Conservation (phyloP, 2,329 filamentous ascomycete species). For the Capronia coronata region DNA sequence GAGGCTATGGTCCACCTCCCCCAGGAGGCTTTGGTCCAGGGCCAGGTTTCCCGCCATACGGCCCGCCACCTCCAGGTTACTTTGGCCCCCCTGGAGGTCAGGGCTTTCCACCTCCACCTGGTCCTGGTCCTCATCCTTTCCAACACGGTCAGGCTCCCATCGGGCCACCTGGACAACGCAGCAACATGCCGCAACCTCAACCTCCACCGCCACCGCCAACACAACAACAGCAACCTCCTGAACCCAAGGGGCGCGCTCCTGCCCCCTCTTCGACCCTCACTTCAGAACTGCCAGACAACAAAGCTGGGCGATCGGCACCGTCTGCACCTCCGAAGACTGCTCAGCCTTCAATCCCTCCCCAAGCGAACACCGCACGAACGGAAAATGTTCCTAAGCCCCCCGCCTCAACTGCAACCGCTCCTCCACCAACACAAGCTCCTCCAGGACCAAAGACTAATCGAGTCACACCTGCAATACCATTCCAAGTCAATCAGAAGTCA, state of each 20-base stretch:
- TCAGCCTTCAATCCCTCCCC: conserved; percentile 20
- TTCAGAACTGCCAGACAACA: conserved; percentile 41
- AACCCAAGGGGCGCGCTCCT: conserved; percentile 24
- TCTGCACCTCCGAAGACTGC: conserved; percentile 28
- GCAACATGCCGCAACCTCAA: conserved; percentile 31
- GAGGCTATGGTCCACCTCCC: conserved; percentile 46
- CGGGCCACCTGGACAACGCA: conserved; percentile 48
- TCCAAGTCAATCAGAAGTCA: conserved; percentile 34
- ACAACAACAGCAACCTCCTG: conserved; percentile 28
- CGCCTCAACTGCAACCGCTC: conserved; percentile 6
- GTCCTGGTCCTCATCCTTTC: conserved; percentile 54
- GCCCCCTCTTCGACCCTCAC: conserved; percentile 34
- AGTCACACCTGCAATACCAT: conserved; percentile 43
- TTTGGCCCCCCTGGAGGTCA: conserved; percentile 56
- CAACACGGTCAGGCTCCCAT: conserved; percentile 49
- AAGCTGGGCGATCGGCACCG: conserved; percentile 35
- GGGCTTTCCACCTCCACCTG: conserved; percentile 63
- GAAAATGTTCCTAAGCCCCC: conserved; percentile 27
- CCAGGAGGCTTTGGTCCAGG: conserved; percentile 49
- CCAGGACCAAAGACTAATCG: conserved; percentile 37
- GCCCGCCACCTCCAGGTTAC: conserved; percentile 69
- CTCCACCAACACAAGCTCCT: conserved; percentile 22
- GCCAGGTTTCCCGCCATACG: conserved; percentile 68
- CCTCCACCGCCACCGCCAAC: too few species aligned
- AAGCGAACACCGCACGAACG: conserved; percentile 28